These are phyloP conservation scores for Suillus weaverae DNA, from an alignment of 768 basidiomycete genomes.

Conservation along the genomic window DNA sequence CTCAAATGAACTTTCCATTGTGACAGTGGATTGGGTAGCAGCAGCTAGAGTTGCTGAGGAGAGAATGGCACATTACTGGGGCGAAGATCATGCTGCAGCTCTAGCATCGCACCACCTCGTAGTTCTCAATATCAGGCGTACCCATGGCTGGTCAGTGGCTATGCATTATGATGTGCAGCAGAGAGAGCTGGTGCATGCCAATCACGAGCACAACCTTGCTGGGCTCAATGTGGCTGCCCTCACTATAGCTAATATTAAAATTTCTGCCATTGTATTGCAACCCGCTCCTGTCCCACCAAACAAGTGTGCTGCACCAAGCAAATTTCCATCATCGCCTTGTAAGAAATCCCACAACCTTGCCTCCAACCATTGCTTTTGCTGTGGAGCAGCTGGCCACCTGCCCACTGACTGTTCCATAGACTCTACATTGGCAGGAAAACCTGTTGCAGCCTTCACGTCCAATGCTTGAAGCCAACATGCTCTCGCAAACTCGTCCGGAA, in stretches of 20 bases:
- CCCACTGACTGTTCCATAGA: neutral
- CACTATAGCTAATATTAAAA: neutral
- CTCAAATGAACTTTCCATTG: neutral
- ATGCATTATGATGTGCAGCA: neutral
- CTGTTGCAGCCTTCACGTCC: neutral
- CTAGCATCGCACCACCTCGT: neutral
- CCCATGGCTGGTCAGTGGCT: neutral
- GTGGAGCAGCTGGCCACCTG: neutral
- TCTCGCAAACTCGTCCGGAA: neutral
- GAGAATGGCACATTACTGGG: neutral
- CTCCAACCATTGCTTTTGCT: neutral
- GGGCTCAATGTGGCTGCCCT: neutral
- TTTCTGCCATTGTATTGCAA: neutral
- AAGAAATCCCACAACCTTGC: neutral
- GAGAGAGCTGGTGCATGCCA: neutral
- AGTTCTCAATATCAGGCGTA: neutral
- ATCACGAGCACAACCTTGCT: neutral
- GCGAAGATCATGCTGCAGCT: too few species aligned
- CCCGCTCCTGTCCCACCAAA: neutral
- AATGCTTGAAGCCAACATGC: neutral
- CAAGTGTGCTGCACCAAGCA: neutral
- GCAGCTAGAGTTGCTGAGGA: neutral
- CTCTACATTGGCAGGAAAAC: rapidly evolving
- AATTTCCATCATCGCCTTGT: neutral
- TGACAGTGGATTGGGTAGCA: neutral